Conservation (phyloP, 352 stramenopile genomes). For the Halophytophthora polymorphica region DNA sequence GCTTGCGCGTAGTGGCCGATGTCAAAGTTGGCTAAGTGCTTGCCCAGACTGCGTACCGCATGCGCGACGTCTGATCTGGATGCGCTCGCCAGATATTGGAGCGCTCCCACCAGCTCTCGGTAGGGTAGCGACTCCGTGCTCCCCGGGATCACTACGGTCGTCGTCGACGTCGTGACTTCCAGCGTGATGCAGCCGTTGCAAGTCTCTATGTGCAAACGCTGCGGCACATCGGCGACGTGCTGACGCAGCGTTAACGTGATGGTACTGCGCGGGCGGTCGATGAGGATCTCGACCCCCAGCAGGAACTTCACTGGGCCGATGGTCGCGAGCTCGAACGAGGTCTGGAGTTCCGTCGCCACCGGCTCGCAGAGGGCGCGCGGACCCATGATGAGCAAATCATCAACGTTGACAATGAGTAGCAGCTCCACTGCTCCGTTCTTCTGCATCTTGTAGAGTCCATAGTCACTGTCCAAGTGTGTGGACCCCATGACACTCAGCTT, state of each 20-base stretch:
- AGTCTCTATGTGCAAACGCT: slow-evolving; percentile 1
- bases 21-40: slow-evolving; percentile 5
- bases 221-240: slow-evolving; percentile 1
- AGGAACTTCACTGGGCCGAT: slow-evolving; percentile 10
- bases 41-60: slow-evolving; percentile 5
- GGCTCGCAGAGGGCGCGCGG: neutral
- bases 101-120: slow-evolving; percentile 10
- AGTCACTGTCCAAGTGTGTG: slow-evolving; percentile 6
- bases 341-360: neutral
- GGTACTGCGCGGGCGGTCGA: slow-evolving; percentile 1
- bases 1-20: slow-evolving; percentile 7
- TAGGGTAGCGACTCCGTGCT: slow-evolving; percentile 4
- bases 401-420: slow-evolving; percentile 7
- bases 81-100: slow-evolving; percentile 7
- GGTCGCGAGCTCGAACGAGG: slow-evolving; percentile 9
- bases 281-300: slow-evolving; percentile 8
- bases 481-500: slow-evolving; percentile 4
- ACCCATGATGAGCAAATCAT: slow-evolving; percentile 6
- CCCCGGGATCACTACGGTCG: neutral
- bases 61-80: slow-evolving; percentile 17
- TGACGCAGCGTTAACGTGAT: slow-evolving; percentile 6
- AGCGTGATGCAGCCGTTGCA: slow-evolving; percentile 5
- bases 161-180: neutral
- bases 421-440: slow-evolving; percentile 4
- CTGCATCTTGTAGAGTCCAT: slow-evolving; percentile 7